These are phyloP conservation scores for Boletus vinaceobasis DNA, from an alignment of 768 basidiomycete genomes.

Conservation along the genomic window DNA sequence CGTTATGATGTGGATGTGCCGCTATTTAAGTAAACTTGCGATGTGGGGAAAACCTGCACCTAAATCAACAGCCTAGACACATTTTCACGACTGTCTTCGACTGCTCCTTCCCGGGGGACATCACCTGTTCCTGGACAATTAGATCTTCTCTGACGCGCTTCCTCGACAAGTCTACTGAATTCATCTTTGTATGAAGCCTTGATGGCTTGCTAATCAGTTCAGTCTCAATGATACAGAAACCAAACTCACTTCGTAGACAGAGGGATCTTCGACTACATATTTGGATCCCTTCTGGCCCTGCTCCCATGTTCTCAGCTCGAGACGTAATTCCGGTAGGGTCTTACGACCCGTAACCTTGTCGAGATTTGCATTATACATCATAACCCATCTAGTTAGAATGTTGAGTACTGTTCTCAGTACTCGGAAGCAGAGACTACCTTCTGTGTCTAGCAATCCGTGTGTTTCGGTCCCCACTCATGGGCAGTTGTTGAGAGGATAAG, in stretches of 20 bases:
- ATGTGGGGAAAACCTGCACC: neutral
- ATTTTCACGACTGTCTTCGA: conserved; percentile 37
- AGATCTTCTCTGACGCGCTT: conserved; percentile 35
- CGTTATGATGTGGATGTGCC: neutral
- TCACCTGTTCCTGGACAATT: conserved; percentile 11
- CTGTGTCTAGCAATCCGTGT: conserved; percentile 56
- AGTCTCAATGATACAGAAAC: neutral
- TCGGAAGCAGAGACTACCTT: conserved; percentile 37
- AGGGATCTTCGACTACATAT: conserved; percentile 35
- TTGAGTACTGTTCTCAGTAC: neutral
- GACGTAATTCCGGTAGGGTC: conserved; percentile 42
- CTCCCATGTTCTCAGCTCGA: conserved; percentile 60
- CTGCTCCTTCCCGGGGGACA: conserved; percentile 20
- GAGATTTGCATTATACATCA: conserved; percentile 67
- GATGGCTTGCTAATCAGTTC: neutral
- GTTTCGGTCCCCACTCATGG: conserved; percentile 49
- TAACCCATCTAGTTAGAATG: conserved; percentile 52
- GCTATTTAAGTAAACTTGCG: neutral
- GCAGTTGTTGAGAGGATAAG: conserved; percentile 48
- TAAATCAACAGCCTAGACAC: conserved; percentile 1
- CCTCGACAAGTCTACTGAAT: conserved; percentile 34
- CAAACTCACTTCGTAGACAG: conserved; percentile 38
- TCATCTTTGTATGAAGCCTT: conserved; percentile 29
- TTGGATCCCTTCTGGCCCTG: conserved; percentile 40
- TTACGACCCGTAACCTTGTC: conserved; percentile 54